Evolutionary conservation across 306 rosid genomes (phyloP), one percentile per base, ranked within the genome.

Genomic region (Prunus salicina): DNA sequence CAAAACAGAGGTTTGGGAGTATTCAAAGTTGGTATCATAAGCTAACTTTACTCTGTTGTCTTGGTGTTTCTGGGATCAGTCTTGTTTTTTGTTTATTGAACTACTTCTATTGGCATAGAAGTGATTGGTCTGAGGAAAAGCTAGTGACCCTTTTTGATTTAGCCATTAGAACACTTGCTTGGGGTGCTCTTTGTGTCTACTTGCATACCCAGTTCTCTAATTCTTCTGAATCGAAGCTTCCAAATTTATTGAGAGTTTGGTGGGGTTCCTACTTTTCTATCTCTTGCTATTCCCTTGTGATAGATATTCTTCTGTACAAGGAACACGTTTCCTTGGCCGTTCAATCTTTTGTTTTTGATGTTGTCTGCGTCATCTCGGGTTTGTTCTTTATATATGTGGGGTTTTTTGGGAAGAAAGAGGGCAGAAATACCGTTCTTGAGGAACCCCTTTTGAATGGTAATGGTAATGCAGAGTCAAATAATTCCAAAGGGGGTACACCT

Each of bases 391-490:
- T 86, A 47, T 86, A 56, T 71, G 78, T 82, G 41, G 92, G 81
- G 72, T 65, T 49, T 78, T 80, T 69, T 11, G 75, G 72, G 61
- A 82, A 82, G 67, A 84, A 62, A 13, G 80, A 75, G 80, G 78
- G 75, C 71, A 79, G 79, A 30, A 70, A 63, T 68, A 24, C 72
- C 68, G 60, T 79, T 68, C 93, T 91, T 58, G 83, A 83, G 53
- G 94, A 93, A 61, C 66, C 92, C 75, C 93, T 93, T 83, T 81
- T 93, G 81, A 90, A 87, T 51, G 88, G 90, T 70, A 77, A 77
- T 30, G 47, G 81, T 5, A 69, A 45, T 28, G 72, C 66, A 22
- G 86, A 84, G 71, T 52, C 81, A 20, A 72, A 75, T 46, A 86
- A 81, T 77, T 51, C 27, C 2, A 74, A 16, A 75, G 88, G 76